Base-by-base conservation (phyloP, 2,329 filamentous ascomycete genomes). In the Apiospora sp. region DNA sequence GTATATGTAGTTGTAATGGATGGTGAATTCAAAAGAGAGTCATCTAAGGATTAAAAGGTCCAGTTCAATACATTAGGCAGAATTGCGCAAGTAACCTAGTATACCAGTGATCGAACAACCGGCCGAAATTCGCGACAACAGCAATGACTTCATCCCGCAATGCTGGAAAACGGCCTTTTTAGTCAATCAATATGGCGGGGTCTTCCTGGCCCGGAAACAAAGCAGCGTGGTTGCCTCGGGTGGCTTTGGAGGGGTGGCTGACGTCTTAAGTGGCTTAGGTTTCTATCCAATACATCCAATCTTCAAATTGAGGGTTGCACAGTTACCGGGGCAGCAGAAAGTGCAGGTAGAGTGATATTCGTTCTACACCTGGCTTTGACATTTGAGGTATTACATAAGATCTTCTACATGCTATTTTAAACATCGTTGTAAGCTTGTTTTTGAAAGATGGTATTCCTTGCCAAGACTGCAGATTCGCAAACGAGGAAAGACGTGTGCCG, bases 91-190 rank as follows among this genome's bases (percentile, higher is more conserved):
- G 14, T 13, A 48, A 68, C n/a, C 8, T 12, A 19, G 41, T 46
- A 4, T 24, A 22, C 58, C 34, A n/a, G 30, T 61, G 58, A 41
- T 41, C 16, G 22, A 64, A 19, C 30, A 64, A 64, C 58, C n/a
- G 58, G 58, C 58, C 34, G 34, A 41, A 41, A 22, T 68, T 68
- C 67, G 41, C 67, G 67, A 68, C 41, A 34, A 19, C 41, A 48
- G 67, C 72, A 72, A 77, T 78, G 77, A 78, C 74, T 77, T 77
- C 75, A 78, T 77, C 75, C 72, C 73, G 70, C 68, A n/a, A 69
- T 44, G 34, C 12, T 64, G 58, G 58, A 64, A 64, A 64, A 34
- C 22, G 30, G 19, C 8, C 41, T 64, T 58, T 64, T 24, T 64
- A 37, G 58, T 30, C 27, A 61, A 22, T 61, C 54, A 34, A 61